Base-by-base conservation (phyloP, 805 yeast genomes). In the Zygosaccharomyces lentus region DNA sequence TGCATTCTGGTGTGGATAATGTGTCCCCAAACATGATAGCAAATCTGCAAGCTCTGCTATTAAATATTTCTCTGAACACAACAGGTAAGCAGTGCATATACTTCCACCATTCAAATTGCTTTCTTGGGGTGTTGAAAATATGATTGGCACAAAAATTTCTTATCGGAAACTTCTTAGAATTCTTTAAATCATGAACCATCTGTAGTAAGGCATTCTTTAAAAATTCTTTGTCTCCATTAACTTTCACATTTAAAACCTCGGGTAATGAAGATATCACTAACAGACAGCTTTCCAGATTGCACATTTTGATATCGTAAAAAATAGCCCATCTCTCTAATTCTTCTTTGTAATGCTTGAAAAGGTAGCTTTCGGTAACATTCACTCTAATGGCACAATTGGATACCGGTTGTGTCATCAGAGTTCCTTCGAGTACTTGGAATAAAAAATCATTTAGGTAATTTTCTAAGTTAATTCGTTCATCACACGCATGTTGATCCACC, bases 401-500 rank as follows among this genome's bases (percentile, higher is more conserved):
- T 9, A 62, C 13, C 2, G 43, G 43, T 29, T 50, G 48, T 3
- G 37, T 21, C 5, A 52, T 48, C 4, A 55, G 32, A 6, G 53
- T 45, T 31, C 58, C 56, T 10, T 61, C 61, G 4, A 58, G 29
- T 1, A 64, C 68, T 8, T 51, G 49, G 5, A 48, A 36, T 2
- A 77, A 55, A 44, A 71, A 68, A 2, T 69, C 70, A 27, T 59
- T 51, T n/a, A 78, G 64, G 9, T 74, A 55, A 1, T 48, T 41
- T 54, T 88, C 96, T 2, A 84, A 74, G 37, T 70, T 69, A 0
- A 85, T 70, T 45, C 96, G 64, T 58, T 88, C 96, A 64, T 85
- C 95, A 44, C 83, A 78, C 0, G 96, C 96, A 68, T 88, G 96
- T 56, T 87, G 96, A 58, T 88, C 96, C 4, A 84, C 55, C 1